phyloP scores from a whole-genome alignment of 2,329 filamentous ascomycete genomes.

The Beauveria sp. region DNA sequence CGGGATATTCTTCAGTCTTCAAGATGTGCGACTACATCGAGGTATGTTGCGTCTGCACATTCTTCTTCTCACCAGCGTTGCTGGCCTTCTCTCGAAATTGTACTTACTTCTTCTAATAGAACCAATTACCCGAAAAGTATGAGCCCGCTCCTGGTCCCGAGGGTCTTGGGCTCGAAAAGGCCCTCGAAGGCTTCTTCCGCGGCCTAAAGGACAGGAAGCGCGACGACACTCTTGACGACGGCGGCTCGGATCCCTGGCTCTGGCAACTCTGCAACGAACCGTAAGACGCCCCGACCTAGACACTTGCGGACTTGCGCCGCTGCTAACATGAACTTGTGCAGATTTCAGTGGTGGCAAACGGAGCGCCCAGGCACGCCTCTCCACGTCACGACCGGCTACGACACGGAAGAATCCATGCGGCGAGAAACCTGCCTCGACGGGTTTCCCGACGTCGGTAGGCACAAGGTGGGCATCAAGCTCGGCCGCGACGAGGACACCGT shows the following conservation, averaged over 20 bases:
- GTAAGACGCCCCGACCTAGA: background rate
- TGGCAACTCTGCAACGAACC: slow-evolving; percentile 7
- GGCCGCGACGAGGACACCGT: slow-evolving; percentile 29
- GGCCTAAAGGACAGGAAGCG: background rate
- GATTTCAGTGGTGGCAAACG: background rate
- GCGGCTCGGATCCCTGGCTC: background rate
- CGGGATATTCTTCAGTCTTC: slow-evolving; percentile 27
- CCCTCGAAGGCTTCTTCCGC: background rate
- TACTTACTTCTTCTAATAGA: background rate
- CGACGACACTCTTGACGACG: too few species aligned
- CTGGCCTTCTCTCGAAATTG: background rate
- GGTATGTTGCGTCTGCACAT: slow-evolving; percentile 10
- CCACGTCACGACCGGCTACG: background rate
- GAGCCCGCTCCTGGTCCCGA: background rate
- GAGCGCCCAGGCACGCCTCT: background rate
- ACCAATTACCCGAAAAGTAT: background rate
- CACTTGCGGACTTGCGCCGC: too few species aligned
- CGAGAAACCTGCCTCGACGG: background rate
- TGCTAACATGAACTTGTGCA: background rate
- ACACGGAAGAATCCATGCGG: background rate
- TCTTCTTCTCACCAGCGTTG: background rate
- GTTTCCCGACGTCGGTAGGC: background rate
- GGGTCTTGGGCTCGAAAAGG: background rate
- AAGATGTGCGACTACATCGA: slow-evolving; percentile 28
- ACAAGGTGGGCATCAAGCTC: slow-evolving; percentile 25